These are phyloP conservation scores for Crucihimalaya himalaica DNA, from an alignment of 345 rosid species.

Conservation along the genomic window DNA sequence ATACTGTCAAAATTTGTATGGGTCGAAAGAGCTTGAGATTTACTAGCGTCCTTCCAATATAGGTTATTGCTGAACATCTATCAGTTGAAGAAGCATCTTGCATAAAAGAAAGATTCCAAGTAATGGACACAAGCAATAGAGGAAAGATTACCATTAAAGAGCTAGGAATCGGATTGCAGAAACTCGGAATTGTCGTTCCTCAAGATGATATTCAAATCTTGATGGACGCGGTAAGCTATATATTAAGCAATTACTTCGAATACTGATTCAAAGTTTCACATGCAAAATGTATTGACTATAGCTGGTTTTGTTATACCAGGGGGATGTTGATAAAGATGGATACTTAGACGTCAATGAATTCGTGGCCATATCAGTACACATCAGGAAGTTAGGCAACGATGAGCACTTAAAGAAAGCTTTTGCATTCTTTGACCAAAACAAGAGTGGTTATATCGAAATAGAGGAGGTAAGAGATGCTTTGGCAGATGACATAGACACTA, in stretches of 20 bases:
- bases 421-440: slow-evolving; percentile 66
- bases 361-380: slow-evolving; percentile 78
- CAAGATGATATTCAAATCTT: slow-evolving; percentile 80
- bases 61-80: slow-evolving; percentile 91
- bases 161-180: slow-evolving; percentile 65
- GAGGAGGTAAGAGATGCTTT: slow-evolving; percentile 76
- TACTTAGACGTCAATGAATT: slow-evolving; percentile 72
- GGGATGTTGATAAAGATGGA: slow-evolving; percentile 85
- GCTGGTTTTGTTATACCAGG: slow-evolving; percentile 46
- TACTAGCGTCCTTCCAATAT: slow-evolving; percentile 15
- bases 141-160: slow-evolving; percentile 81
- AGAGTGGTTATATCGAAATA: slow-evolving; percentile 75
- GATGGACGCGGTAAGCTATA: slow-evolving; percentile 89
- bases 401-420: slow-evolving; percentile 80
- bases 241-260: neutral
- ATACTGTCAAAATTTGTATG: neutral
- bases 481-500: slow-evolving; percentile 60
- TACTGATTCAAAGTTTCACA: neutral
- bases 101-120: slow-evolving; percentile 73
- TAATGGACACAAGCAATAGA: slow-evolving; percentile 69
- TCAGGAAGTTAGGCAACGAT: slow-evolving; percentile 77
- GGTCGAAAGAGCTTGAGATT: neutral
- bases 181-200: slow-evolving; percentile 67
- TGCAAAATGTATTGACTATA: neutral
- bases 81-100: slow-evolving; percentile 87